Conservation (phyloP, 306 rosid genomes). For the Cyamopsis tetragonoloba region DNA sequence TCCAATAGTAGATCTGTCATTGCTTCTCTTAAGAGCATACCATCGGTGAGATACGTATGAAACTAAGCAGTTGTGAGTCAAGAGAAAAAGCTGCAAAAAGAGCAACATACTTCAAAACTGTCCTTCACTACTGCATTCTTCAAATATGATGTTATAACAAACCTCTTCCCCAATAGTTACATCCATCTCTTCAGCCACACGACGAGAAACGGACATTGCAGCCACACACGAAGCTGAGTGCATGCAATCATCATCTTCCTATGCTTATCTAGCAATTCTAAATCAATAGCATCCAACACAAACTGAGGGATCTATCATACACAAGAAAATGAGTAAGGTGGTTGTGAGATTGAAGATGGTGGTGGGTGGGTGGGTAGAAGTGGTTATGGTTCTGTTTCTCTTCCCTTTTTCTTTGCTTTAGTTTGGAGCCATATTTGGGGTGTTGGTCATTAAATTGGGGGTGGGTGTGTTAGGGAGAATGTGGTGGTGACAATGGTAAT, state of each 20-base stretch:
- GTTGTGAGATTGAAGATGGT: no score
- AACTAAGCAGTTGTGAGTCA: neutral
- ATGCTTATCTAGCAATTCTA: constrained; percentile 64
- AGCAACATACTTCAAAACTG: constrained; percentile 74
- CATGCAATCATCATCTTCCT: constrained; percentile 89
- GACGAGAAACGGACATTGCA: constrained; percentile 93
- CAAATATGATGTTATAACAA: constrained; percentile 92
- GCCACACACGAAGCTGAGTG: constrained; percentile 97
- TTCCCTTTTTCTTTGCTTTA: no score
- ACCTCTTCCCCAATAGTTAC: constrained; percentile 93
- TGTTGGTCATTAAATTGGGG: no score
- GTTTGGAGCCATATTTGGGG: no score
- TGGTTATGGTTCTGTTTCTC: no score
- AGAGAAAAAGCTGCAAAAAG: neutral
- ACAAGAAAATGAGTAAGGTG: neutral
- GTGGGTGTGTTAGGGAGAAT: no score
- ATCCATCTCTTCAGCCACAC: constrained; percentile 99
- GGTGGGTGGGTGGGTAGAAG: no score
- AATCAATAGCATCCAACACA: constrained; percentile 77
- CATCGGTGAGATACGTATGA: constrained; percentile 81
- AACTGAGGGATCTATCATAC: constrained; percentile 81
- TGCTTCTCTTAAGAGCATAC: constrained; percentile 94
- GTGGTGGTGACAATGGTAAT: no score
- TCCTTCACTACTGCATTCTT: constrained; percentile 82
- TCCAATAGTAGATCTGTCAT: constrained; percentile 92